Evolutionary conservation across 2,329 filamentous ascomycete genomes (phyloP), one percentile per base, ranked within the genome.

Genomic region (Didymellaceae sp.): DNA sequence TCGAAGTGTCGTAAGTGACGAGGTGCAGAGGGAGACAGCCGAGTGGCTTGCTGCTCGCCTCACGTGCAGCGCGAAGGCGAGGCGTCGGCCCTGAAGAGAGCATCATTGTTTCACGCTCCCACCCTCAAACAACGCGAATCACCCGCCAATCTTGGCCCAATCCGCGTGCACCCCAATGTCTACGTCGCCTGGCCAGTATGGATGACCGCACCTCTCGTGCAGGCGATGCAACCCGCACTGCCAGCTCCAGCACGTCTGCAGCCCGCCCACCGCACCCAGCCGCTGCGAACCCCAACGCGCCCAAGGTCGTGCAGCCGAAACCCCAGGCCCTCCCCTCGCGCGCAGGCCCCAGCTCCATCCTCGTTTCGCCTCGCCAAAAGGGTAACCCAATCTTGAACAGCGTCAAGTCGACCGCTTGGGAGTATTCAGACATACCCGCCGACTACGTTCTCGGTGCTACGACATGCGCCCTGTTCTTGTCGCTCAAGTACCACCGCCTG

Each of bases 401-500:
- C 73, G 84, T 99, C 63, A 87, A 88, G 53, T 86, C 88, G 1
- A 81, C 95, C 51, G 84, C 91, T 0, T 99, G 94, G 94, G 94
- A 99, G 74, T 97, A 96, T 74, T 92, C 90, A 55, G 93, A 97
- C 67, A 96, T 96, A n/a, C 87, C 89, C 1, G 90, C 93, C 24
- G 94, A 99, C 75, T 99, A 95, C 72, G 88, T 93, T 7, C 80
- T 97, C 38, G 93, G 94, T 0, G 71, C 83, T 32, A 96, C 91
- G 0, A 96, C 92, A 6, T 96, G 93, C 66, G 92, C 90, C 0
- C 81, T 99, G 5, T 99, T 97, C 70, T 79, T 99, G 32, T 95
- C 90, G 38, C 82, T 99, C 45, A 99, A 97, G 74, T 99, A 99
- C 74, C 94, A 99, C 74, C 90, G 93, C 21, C 82, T 99, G 43